Percentiles rank a stretch among this genome's conserved stretches.
Conservation (phyloP, 2,329 filamentous ascomycete genomes). For the Colletotrichum spaethianum region DNA sequence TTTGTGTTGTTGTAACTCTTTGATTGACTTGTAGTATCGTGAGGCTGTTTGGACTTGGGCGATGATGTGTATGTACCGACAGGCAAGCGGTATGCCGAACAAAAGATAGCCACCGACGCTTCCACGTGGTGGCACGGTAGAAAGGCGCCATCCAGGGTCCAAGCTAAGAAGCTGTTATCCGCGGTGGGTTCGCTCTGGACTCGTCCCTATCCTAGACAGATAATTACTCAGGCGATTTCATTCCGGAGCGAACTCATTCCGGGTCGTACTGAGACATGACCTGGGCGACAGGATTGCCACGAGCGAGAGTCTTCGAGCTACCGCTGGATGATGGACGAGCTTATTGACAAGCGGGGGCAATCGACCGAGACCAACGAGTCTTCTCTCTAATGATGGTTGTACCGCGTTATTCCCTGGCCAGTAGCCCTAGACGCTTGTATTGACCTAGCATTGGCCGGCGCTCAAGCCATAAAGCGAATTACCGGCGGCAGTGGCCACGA, state of each 20-base stretch:
- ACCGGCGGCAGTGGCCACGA: slow-evolving; percentile 4
- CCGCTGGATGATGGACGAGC: neutral
- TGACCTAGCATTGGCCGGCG: slow-evolving; percentile 5
- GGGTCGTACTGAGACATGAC: neutral
- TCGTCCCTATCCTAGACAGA: neutral
- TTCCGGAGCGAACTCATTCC: neutral
- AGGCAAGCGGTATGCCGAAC: neutral
- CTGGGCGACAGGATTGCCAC: neutral
- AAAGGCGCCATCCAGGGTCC: neutral
- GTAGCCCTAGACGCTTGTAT: neutral
- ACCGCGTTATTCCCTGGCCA: neutral
- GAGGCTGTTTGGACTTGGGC: neutral
- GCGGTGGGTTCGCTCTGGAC: neutral
- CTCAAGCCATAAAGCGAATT: slow-evolving; percentile 1
- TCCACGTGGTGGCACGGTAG: neutral
- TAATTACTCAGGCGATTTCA: neutral
- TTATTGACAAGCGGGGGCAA: neutral
- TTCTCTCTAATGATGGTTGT: slow-evolving; percentile 18
- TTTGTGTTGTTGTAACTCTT: neutral
- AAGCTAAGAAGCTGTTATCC: neutral
- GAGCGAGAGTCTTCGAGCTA: neutral
- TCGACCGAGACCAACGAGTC: slow-evolving; percentile 9
- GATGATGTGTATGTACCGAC: neutral
- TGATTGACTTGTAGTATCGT: neutral
- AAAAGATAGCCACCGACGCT: neutral